Base-by-base conservation (phyloP, 202 grass and related monocot genomes). In the Musa balbisiana region DNA sequence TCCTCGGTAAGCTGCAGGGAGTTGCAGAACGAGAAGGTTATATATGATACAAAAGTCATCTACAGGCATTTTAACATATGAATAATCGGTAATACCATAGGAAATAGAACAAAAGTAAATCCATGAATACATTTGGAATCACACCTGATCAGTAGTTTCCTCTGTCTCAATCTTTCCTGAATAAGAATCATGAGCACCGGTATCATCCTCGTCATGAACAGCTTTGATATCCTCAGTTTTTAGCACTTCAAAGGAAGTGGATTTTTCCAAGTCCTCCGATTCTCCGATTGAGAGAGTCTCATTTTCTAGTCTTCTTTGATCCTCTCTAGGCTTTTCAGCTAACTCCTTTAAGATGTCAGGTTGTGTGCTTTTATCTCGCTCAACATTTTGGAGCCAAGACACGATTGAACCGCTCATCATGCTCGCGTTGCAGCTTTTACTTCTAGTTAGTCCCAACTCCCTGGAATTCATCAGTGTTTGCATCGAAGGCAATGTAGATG, bases 361-460 rank as follows among this genome's bases (percentile, higher is more conserved):
- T 43, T 75, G 74, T 72, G 85, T 90, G 55, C 71, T 83, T 72
- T 85, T 84, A 72, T 68, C 56, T 24, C 82, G 62, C 63, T 72
- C 17, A 22, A 80, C 72, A 82, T 87, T 82, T 73, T 87, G 87
- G 73, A 89, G 86, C 84, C 89, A 87, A 70, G 80, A 86, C 67
- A 55, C 55, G 23, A 83, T 87, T 11, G 94, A 88, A 56, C 83
- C 80, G 64, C 85, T 72, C 88, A 90, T 99, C 79, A 92, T 82
- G 55, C 83, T 93, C 64, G 94, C 89, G 71, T 73, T 85, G 85
- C 91, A 98, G 78, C 91, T 99, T 84, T 55, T 90, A 64, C 87
- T 94, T 76, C 82, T 90, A 27, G 72, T 84, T 20, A 98, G 60
- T 51, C 71, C 84, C 52, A 43, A 77, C 13, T 76, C 90, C 55